phyloP scores from a whole-genome alignment of 2,329 filamentous ascomycete species.

The Passalora sequoiae region DNA sequence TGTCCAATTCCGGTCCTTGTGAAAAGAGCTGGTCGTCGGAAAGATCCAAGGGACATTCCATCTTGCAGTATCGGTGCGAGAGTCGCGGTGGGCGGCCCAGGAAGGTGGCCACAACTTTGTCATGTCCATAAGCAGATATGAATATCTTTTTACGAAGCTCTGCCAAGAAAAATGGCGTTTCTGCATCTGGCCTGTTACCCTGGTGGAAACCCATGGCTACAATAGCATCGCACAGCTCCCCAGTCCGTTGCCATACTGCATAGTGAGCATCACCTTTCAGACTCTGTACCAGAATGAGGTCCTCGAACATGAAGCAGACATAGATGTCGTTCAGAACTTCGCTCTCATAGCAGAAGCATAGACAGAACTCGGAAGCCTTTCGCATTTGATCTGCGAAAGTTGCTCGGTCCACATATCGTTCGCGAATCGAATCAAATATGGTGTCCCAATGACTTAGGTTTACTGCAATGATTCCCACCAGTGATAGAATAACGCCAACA shows the following conservation, averaged over 20 bases:
- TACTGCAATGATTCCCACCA: slow-evolving; percentile 36
- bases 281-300: slow-evolving; percentile 30
- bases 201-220: slow-evolving; percentile 35
- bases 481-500: slow-evolving; percentile 37
- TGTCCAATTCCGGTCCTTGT: slow-evolving; percentile 39
- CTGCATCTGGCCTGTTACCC: slow-evolving; percentile 28
- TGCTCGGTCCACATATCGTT: slow-evolving; percentile 45
- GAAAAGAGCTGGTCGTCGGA: slow-evolving; percentile 47
- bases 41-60: slow-evolving; percentile 53
- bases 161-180: slow-evolving; percentile 33
- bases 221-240: slow-evolving; percentile 33
- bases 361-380: slow-evolving; percentile 31
- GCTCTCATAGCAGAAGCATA: slow-evolving; percentile 34
- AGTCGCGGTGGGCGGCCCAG: slow-evolving; percentile 48
- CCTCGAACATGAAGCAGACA: slow-evolving; percentile 32
- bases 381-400: slow-evolving; percentile 45
- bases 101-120: slow-evolving; percentile 33
- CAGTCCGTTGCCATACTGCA: slow-evolving; percentile 32
- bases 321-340: slow-evolving; percentile 34
- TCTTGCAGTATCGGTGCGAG: slow-evolving; percentile 48
- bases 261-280: slow-evolving; percentile 33
- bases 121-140: slow-evolving; percentile 24
- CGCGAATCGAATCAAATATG: slow-evolving; percentile 38
- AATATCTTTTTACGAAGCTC: slow-evolving; percentile 33
- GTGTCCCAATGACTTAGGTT: slow-evolving; percentile 33